These are phyloP conservation scores for Skeletonema menzelii DNA, from an alignment of 108 stramenopile species.

Conservation along the genomic window DNA sequence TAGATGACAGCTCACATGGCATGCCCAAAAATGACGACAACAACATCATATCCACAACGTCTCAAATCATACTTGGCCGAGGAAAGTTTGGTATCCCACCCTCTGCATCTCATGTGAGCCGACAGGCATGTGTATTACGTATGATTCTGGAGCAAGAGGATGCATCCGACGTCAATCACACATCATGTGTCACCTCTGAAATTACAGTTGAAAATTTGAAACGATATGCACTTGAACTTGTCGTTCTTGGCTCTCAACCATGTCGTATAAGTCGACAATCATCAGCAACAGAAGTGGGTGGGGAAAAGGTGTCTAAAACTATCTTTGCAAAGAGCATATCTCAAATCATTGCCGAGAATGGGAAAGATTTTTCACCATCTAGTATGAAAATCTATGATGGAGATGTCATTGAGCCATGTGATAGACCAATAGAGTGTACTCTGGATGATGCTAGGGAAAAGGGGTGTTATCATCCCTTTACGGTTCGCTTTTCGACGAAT, in stretches of 20 bases:
- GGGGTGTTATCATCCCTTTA: not conserved
- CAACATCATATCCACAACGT: not conserved
- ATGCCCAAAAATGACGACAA: not conserved
- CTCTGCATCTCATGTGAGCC: conserved; percentile 1
- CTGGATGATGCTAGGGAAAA: not conserved
- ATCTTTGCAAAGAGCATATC: not conserved
- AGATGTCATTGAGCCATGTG: conserved; percentile 7
- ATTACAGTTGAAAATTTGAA: not conserved
- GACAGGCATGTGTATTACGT: conserved; percentile 6
- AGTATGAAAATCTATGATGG: not conserved
- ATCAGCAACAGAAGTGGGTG: not conserved
- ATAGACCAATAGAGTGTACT: not conserved
- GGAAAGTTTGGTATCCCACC: conserved; percentile 3
- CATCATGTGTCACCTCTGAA: not conserved
- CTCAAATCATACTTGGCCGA: conserved; percentile 1
- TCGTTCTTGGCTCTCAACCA: conserved; percentile 7
- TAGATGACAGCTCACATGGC: not conserved
- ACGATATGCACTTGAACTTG: conserved; percentile 1
- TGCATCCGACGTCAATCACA: not conserved
- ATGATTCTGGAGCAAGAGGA: not conserved
- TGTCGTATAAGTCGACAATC: not conserved
- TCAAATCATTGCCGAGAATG: not conserved
- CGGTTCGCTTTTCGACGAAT: not conserved
- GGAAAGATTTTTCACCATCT: not conserved
- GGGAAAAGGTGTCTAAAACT: not conserved